These are phyloP conservation scores for Cornus suecica DNA, from an alignment of 148 eudicot genomes.

Conservation along the genomic window DNA sequence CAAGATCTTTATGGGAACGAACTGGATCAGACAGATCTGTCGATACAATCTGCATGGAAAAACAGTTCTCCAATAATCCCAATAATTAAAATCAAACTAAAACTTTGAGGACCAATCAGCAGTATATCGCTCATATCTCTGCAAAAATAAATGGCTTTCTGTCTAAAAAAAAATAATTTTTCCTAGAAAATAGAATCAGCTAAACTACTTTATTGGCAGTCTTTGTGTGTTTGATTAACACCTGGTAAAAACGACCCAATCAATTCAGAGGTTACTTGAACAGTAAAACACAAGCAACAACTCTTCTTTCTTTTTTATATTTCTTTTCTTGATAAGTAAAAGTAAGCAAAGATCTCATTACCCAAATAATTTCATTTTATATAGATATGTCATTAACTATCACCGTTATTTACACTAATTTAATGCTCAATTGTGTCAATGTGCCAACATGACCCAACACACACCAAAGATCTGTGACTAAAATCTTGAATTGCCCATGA, in stretches of 20 bases:
- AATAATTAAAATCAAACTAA: constrained; percentile 1
- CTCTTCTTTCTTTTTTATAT: too few species aligned
- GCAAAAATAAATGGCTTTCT: not conserved
- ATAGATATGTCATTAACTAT: not conserved
- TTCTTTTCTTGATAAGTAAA: too few species aligned
- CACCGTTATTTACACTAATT: too few species aligned
- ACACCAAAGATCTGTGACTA: too few species aligned
- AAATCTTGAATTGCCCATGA: too few species aligned
- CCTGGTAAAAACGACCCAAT: not conserved
- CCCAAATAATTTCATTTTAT: not conserved
- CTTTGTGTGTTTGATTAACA: not conserved
- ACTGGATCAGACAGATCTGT: constrained; percentile 94
- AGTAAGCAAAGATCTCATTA: not conserved
- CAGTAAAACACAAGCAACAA: too few species aligned
- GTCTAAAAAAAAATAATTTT: too few species aligned
- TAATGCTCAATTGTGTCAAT: too few species aligned
- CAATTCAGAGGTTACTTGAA: too few species aligned
- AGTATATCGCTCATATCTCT: not conserved
- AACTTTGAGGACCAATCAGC: not conserved
- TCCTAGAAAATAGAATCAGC: not conserved
- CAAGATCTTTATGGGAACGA: constrained; percentile 97
- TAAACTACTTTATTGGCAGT: not conserved
- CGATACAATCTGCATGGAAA: constrained; percentile 71
- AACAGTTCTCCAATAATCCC: not conserved
- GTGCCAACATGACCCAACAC: too few species aligned